These are phyloP conservation scores for Raddia distichophylla DNA, from an alignment of 176 grass and related monocot genomes.

Conservation along the genomic window DNA sequence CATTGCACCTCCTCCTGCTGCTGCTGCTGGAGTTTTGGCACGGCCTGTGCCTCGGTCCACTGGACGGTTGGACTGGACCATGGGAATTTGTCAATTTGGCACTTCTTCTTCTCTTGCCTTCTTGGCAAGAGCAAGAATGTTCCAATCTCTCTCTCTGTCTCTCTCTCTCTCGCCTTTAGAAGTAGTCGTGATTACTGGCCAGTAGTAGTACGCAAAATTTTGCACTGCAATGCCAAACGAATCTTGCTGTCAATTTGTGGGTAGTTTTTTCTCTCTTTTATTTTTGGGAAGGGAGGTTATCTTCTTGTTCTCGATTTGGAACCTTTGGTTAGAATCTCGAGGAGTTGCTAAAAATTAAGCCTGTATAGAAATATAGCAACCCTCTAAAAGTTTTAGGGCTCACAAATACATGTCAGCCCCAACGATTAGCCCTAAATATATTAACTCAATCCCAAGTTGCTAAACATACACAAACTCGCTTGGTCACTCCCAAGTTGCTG, in stretches of 20 bases:
- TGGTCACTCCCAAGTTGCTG: too few relatives aligned
- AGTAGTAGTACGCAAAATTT: neutral
- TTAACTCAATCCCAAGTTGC: too few relatives aligned
- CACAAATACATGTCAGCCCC: too few relatives aligned
- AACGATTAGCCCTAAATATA: too few relatives aligned
- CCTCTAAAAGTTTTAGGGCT: too few relatives aligned
- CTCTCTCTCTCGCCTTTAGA: neutral
- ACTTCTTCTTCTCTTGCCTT: neutral
- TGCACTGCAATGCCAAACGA: neutral
- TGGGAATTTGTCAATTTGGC: neutral
- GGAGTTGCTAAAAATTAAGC: too few relatives aligned
- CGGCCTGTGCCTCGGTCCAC: neutral
- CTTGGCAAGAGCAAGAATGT: neutral
- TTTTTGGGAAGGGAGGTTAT: too few relatives aligned
- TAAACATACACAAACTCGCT: too few relatives aligned
- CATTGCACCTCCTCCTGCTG: neutral
- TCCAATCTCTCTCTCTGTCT: neutral
- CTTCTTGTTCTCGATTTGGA: neutral
- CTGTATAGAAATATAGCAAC: too few relatives aligned
- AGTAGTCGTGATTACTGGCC: neutral
- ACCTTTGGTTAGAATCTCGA: neutral
- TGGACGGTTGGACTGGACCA: neutral
- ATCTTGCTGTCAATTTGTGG: neutral
- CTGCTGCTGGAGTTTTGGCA: neutral
- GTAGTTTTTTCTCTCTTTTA: too few relatives aligned